A percentile compares a stretch with the other conserved stretches of the same genome.
phyloP scores from a whole-genome alignment of 805 yeast species.

The Isabelozyma heimii region DNA sequence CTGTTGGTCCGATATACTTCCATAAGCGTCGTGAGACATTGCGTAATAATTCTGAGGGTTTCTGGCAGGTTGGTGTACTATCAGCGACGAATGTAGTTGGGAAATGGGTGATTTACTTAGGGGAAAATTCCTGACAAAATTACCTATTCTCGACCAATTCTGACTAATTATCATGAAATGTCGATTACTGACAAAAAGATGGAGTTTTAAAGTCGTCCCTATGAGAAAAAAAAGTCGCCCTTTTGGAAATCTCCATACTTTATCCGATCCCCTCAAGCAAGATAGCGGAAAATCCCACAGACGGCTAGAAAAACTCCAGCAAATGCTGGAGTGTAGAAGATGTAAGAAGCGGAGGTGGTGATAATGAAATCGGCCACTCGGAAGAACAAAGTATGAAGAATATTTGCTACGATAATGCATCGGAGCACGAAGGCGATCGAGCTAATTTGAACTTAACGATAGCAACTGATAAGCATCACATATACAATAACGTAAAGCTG shows the following conservation, averaged over 20 bases:
- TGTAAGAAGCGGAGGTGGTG: no score
- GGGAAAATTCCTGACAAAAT: background rate
- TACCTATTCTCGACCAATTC: background rate
- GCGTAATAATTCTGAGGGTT: slow-evolving; percentile 1
- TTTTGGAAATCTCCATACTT: background rate
- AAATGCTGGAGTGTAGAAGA: background rate
- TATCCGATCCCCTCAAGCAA: background rate
- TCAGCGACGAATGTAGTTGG: background rate
- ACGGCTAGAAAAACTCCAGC: background rate
- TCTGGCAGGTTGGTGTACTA: background rate
- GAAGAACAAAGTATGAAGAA: no score
- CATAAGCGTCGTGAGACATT: slow-evolving; percentile 13
- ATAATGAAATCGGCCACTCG: no score
- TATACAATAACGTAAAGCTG: no score
- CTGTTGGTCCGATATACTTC: slow-evolving; percentile 12
- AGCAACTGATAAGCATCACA: no score
- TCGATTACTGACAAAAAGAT: background rate
- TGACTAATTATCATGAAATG: background rate
- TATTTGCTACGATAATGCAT: no score
- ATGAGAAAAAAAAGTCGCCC: background rate
- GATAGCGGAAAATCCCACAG: background rate
- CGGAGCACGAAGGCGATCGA: no score
- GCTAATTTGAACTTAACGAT: no score
- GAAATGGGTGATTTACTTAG: background rate
- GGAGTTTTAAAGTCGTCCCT: no score